These are phyloP conservation scores for Zasmidium cellare DNA, from an alignment of 2,329 filamentous ascomycete genomes.

Conservation along the genomic window DNA sequence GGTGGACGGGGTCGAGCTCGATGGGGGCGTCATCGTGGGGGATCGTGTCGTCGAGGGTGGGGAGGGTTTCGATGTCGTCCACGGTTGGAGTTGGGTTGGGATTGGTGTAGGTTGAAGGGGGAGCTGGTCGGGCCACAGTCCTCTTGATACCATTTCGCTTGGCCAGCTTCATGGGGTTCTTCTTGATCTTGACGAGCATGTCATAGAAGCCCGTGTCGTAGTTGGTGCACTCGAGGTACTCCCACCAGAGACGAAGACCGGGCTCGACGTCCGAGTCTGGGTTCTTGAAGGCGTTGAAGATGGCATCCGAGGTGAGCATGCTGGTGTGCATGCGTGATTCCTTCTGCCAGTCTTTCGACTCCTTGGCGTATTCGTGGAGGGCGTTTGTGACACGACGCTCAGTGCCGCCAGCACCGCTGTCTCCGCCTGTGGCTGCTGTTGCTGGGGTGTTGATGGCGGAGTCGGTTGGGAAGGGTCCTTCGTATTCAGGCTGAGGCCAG, in stretches of 20 bases:
- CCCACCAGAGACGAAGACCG: slow-evolving; percentile 48
- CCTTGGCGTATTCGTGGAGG: slow-evolving; percentile 36
- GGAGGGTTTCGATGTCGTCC: not conserved
- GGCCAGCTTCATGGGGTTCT: not conserved
- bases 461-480: slow-evolving; percentile 34
- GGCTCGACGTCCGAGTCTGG: slow-evolving; percentile 42
- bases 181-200: slow-evolving; percentile 35
- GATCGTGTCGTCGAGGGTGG: not conserved
- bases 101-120: not conserved
- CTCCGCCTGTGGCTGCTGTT: slow-evolving; percentile 8
- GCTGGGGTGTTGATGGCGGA: slow-evolving; percentile 13
- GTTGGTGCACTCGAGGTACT: slow-evolving; percentile 47
- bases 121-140: not conserved
- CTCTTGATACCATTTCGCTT: not conserved
- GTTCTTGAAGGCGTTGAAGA: slow-evolving; percentile 43
- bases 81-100: too few species aligned
- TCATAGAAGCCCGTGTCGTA: slow-evolving; percentile 46
- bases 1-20: not conserved
- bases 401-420: slow-evolving; percentile 1
- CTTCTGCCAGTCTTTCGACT: slow-evolving; percentile 43
- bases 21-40: not conserved
- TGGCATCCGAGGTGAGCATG: slow-evolving; percentile 37
- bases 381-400: slow-evolving; percentile 33
- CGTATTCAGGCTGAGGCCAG: slow-evolving; percentile 43
- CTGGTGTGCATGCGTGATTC: slow-evolving; percentile 37